Evolutionary conservation across 2,329 filamentous ascomycete species (phyloP).

Genomic region (Colletotrichum salicis): DNA sequence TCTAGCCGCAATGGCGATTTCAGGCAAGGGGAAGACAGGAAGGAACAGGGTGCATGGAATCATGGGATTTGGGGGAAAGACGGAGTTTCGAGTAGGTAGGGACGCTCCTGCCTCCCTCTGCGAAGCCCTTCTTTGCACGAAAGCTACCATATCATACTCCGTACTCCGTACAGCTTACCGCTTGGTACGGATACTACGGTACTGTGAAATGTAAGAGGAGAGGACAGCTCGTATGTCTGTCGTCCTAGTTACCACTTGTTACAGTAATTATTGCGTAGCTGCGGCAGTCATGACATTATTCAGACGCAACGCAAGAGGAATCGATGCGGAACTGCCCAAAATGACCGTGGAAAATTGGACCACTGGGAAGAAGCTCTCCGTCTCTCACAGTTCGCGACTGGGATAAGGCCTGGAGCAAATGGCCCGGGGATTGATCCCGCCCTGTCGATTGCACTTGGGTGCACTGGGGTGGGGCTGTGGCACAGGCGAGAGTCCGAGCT

Average conservation of each 20-base stretch:
- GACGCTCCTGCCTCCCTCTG: neutral
- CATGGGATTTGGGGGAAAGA: conserved; percentile 2
- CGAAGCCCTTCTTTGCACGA: neutral
- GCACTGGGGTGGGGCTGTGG: neutral
- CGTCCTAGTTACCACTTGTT: neutral
- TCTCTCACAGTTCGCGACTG: neutral
- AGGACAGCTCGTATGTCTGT: too few species aligned
- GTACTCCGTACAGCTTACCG: too few species aligned
- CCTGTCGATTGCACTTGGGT: conserved; percentile 21
- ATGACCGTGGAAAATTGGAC: neutral
- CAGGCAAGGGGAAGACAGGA: neutral
- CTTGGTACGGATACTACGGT: too few species aligned
- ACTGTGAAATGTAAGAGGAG: too few species aligned
- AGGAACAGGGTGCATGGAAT: neutral
- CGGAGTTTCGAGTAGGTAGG: neutral
- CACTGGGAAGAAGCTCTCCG: neutral
- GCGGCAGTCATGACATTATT: neutral
- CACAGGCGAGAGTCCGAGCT: conserved; percentile 10
- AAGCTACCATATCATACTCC: neutral
- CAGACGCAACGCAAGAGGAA: neutral
- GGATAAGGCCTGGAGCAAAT: conserved; percentile 11
- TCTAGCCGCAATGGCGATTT: neutral
- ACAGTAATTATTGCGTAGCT: neutral
- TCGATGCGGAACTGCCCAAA: neutral
- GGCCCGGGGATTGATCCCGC: conserved; percentile 20